Evolutionary conservation across 1,284 basidiomycete genomes (phyloP).

Genomic region (Takashimella tepidaria): DNA sequence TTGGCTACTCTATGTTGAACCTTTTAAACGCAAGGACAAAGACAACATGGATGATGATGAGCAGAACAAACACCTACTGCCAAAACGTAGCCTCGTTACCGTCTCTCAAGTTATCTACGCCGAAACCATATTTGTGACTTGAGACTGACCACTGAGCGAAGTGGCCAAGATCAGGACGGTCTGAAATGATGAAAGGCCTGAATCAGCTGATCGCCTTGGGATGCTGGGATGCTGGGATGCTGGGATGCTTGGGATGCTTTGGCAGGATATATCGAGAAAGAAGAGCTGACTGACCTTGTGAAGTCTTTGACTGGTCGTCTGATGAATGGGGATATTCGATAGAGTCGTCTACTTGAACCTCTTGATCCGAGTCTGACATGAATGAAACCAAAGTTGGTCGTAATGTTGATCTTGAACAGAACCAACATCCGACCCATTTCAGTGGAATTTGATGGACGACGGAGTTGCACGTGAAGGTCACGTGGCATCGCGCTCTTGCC

Average conservation of each 20-base stretch:
- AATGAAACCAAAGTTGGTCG: too few species aligned
- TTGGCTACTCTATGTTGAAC: too few species aligned
- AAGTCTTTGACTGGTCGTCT: neutral
- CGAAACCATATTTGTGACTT: slow-evolving; percentile 93
- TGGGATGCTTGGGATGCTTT: too few species aligned
- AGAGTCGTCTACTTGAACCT: neutral
- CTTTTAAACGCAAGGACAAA: too few species aligned
- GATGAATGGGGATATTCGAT: neutral
- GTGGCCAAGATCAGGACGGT: slow-evolving; percentile 43
- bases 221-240: neutral
- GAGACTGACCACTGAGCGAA: slow-evolving; percentile 95
- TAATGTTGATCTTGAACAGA: too few species aligned
- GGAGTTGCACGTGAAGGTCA: too few species aligned
- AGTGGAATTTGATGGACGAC: too few species aligned
- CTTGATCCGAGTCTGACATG: neutral
- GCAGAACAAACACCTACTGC: slow-evolving; percentile 67
- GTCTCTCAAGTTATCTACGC: slow-evolving; percentile 84
- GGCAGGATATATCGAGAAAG: too few species aligned
- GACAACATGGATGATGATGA: too few species aligned
- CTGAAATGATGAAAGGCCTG: neutral
- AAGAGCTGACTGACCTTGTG: neutral
- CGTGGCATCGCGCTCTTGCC: too few species aligned
- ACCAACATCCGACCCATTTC: too few species aligned
- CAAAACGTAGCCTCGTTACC: slow-evolving; percentile 89
- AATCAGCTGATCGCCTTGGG: too few species aligned